Evolutionary conservation across 768 basidiomycete species (phyloP), one percentile per base, ranked within the genome.

Genomic region (Pleurotus salmoneostramineus): DNA sequence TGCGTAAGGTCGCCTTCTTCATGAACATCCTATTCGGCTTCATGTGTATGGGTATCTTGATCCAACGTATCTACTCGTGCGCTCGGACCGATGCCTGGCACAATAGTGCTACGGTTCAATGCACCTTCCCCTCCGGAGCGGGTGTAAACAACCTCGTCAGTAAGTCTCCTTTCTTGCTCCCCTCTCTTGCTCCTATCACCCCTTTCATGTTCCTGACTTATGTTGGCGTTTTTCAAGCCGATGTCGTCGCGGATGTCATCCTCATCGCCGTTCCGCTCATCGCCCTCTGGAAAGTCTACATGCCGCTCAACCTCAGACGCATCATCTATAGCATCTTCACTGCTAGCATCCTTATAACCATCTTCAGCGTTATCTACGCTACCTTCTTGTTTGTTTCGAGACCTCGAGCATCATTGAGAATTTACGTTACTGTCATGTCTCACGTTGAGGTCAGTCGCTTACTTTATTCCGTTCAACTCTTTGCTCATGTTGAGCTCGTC

Each of bases 161-260:
- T 49, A 15, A 6, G 48, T 49, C 11, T 11, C 48, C 12, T 11
- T 47, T 8, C 21, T 7, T 27, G 2, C 45, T n/a, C 12, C 45
- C 21, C 45, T 47, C 45, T 17, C 21, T 27, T 27, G 21, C 21
- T 27, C 21, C 21, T 27, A 27, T 27, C 21, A 27, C 21, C 21
- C 21, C 2, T 27, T 27, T 27, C 21, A 27, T 27, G 21, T 27
- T 27, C 21, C 21, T 27, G 21, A 27, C 21, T 27, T 27, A 27
- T 27, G 21, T 27, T 27, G 21, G 21, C 21, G 21, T 27, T 6
- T 12, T 49, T n/a, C 17, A 15, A 60, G 59, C 48, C 17, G 59
- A 60, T 46, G 31, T 60, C 31, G 33, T 60, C 31, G 42, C 59
- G 32, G 59, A 60, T 47, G 27, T 56, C 27, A 32, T 60, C 5